Conservation (phyloP, 2,329 filamentous ascomycete species). For the Diaporthe sp. region DNA sequence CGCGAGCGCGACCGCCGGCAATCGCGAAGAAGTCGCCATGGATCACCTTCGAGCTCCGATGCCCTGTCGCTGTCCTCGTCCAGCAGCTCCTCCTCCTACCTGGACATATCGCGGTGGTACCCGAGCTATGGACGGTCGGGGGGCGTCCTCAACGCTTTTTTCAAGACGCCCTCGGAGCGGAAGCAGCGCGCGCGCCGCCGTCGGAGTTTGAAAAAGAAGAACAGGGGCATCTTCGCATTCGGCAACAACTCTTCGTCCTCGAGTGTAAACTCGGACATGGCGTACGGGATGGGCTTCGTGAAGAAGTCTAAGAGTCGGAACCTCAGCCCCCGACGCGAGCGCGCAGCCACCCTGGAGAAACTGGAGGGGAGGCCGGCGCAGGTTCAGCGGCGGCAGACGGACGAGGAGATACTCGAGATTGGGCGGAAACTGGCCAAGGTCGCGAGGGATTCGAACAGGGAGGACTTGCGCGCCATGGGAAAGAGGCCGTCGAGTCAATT, state of each 20-base stretch:
- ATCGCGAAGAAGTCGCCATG: conserved; percentile 13
- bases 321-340: conserved; percentile 40
- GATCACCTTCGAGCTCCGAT: conserved; percentile 44
- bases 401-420: conserved; percentile 67
- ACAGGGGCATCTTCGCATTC: conserved; percentile 66
- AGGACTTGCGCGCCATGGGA: conserved; percentile 57
- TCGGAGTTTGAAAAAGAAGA: conserved; percentile 55
- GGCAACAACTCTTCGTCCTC: conserved; percentile 66
- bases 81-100: conserved; percentile 63
- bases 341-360: conserved; percentile 28
- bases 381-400: conserved; percentile 53
- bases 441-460: conserved; percentile 60
- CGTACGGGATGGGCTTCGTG: conserved; percentile 72
- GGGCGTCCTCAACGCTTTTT: conserved; percentile 71
- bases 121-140: conserved; percentile 57
- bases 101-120: conserved; percentile 73
- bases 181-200: conserved; percentile 51
- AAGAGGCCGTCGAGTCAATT: conserved; percentile 50
- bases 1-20: conserved; percentile 29
- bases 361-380: conserved; percentile 27
- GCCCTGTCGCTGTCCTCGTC: conserved; percentile 59
- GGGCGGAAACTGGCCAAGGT: conserved; percentile 65
- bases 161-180: conserved; percentile 69
- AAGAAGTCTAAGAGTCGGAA: conserved; percentile 50
- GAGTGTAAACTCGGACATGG: conserved; percentile 68